Evolutionary conservation across 257 asterid species (phyloP).

Genomic region (Nicotiana knightiana): DNA sequence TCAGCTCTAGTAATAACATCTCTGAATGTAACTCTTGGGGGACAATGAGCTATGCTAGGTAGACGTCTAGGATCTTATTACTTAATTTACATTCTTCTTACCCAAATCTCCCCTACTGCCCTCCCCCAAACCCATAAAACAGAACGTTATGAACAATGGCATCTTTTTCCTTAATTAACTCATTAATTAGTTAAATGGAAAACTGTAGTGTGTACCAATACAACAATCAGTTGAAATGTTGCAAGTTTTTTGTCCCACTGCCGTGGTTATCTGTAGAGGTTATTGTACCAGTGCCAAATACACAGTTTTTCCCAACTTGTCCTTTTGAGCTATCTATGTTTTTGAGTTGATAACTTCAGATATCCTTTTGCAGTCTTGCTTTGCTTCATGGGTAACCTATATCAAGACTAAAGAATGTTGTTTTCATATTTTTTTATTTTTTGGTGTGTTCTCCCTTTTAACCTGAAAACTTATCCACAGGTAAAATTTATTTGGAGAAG

Average conservation of each 20-base stretch:
- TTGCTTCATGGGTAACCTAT: neutral
- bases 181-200: neutral
- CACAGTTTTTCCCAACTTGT: neutral
- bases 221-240: neutral
- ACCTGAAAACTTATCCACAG: conserved; percentile 15
- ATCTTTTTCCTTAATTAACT: neutral
- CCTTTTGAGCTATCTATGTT: neutral
- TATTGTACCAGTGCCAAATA: neutral
- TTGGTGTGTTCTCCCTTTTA: neutral
- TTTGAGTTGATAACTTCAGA: neutral
- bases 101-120: neutral
- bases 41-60: neutral
- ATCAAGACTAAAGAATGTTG: neutral
- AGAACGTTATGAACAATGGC: neutral
- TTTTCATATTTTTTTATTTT: neutral
- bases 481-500: conserved; percentile 43
- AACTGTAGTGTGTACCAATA: neutral
- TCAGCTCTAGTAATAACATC: neutral
- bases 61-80: neutral
- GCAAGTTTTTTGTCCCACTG: neutral
- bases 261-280: neutral
- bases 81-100: neutral
- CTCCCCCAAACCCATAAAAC: neutral
- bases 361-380: neutral
- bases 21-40: neutral